Base-by-base conservation (phyloP, 2,329 filamentous ascomycete species). In the Talaromyces albobiverticillius region DNA sequence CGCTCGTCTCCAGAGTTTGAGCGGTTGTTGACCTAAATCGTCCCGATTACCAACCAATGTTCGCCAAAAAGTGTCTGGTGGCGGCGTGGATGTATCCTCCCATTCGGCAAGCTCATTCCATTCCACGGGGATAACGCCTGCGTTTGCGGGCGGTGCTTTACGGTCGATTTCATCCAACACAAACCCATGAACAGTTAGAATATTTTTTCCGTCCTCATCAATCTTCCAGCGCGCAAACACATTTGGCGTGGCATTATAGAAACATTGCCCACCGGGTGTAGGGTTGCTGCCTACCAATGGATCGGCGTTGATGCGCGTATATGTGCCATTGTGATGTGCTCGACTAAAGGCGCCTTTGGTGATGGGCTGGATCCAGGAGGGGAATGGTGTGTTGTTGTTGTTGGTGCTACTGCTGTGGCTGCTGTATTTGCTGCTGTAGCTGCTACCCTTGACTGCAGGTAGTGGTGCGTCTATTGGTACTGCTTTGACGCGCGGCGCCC, bases 261-360 rank as follows among this genome's bases (percentile, higher is more conserved):
- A 48, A 26, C 48, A 25, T n/a, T 32, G 42, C 18, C 43, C 26
- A n/a, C n/a, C n/a, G n/a, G n/a, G n/a, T 59, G 51, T 11, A 29
- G 8, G 29, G 23, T 11, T 48, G 22, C 11, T n/a, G n/a, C 62
- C 61, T 3, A 65, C 60, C 2, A 65, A 51, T 2, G 60, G 54
- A 41, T 64, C 62, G 11, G 62, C 62, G 46, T 65, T 62, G 52
- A 59, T 58, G 16, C 58, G 45, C 16, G 22, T 43, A 22, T 42
- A 48, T 26, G 36, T 42, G 14, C 42, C 51, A 22, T 56, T 48
- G 16, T 53, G n/a, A n/a, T n/a, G 22, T 48, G 53, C 16, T 49
- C 40, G 36, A 32, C 52, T 29, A 45, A 60, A 22, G 46, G 53
- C 29, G 53, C 57, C 25, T 52, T 36, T 54, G 7, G 40, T 42